Evolutionary conservation across 169 alveolate species (phyloP).

Genomic region (Plasmodium vivax): DNA sequence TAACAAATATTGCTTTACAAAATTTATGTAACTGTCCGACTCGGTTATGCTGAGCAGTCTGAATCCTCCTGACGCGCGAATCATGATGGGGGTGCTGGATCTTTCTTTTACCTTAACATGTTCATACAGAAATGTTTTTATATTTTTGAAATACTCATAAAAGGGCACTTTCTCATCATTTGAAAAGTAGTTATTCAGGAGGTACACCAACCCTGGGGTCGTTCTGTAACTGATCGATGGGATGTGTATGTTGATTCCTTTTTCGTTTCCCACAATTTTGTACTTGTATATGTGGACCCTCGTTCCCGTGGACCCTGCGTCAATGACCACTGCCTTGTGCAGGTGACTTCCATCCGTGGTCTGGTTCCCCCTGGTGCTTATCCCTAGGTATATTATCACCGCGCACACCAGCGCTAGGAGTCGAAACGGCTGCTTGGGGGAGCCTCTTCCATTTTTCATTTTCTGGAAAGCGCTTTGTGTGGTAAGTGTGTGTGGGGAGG

Average conservation of each 20-base stretch:
- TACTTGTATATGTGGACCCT: slow-evolving; percentile 71
- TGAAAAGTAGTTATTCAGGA: slow-evolving; percentile 43
- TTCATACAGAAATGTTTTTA: slow-evolving; percentile 49
- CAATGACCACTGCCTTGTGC: slow-evolving; percentile 57
- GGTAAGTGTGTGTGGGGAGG: background rate
- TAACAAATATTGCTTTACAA: slow-evolving; percentile 42
- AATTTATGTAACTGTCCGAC: slow-evolving; percentile 52
- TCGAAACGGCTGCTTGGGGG: background rate
- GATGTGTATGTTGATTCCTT: slow-evolving; percentile 49
- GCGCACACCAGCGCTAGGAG: slow-evolving; percentile 6
- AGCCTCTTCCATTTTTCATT: slow-evolving; percentile 53
- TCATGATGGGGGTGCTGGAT: slow-evolving; percentile 31
- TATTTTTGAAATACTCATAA: slow-evolving; percentile 66
- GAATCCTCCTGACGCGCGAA: slow-evolving; percentile 76
- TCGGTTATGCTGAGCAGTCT: slow-evolving; percentile 43
- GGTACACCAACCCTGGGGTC: slow-evolving; percentile 71
- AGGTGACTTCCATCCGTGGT: background rate
- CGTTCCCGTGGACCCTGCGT: slow-evolving; percentile 78
- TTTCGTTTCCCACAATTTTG: background rate
- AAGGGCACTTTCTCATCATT: slow-evolving; percentile 25
- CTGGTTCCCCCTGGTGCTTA: background rate
- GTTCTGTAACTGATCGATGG: slow-evolving; percentile 61
- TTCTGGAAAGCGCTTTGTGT: background rate
- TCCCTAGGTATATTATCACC: background rate
- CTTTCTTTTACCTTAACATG: slow-evolving; percentile 40